Evolutionary conservation across 257 asterid species (phyloP), one percentile per base, ranked within the genome.

Genomic region (Misopates orontium): DNA sequence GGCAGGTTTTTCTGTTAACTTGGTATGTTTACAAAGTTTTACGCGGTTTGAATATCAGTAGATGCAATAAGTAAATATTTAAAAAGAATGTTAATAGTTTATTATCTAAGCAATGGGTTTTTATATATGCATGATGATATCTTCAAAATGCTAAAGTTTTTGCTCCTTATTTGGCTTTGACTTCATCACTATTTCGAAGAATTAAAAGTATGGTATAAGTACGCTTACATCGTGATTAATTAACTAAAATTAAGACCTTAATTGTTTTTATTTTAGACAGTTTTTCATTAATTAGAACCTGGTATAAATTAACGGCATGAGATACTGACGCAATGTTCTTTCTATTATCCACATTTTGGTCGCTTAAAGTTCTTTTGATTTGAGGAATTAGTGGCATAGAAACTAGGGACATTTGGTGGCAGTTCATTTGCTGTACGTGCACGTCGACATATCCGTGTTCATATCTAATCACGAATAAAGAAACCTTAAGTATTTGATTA

Each of bases 1-100:
- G 76, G 71, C 75, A 53, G 84, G 74, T 76, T 73, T 74, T 78
- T 78, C 73, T 36, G 82, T 68, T 28, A 28, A 7, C 36, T 28
- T 76, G 71, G 70, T 62, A 62, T 31, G 54, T 70, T 70, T 70
- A 75, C 60, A 40, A 67, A 48, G 22, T n/a, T 50, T 6, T 50
- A 45, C 16, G 22, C 73, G 76, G 76, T 73, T 71, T 76, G 52
- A 55, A 8, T 11, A 20, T 64, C 21, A 41, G 7, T 67, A 52
- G 21, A 15, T 32, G 16, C 13, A 24, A 55, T 66, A n/a, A 66
- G 58, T 48, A 48, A 16, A 17, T 36, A 36, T 8, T 3, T 36
- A 3, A 36, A 36, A 36, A 36, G 10, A 8, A 44, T 44, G 12
- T 44, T 44, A 12, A 0, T 45, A 6, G 5, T 16, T 45, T 45